These are phyloP conservation scores for Penicillium aurantiogriseum DNA, from an alignment of 2,329 filamentous ascomycete genomes.

Conservation along the genomic window DNA sequence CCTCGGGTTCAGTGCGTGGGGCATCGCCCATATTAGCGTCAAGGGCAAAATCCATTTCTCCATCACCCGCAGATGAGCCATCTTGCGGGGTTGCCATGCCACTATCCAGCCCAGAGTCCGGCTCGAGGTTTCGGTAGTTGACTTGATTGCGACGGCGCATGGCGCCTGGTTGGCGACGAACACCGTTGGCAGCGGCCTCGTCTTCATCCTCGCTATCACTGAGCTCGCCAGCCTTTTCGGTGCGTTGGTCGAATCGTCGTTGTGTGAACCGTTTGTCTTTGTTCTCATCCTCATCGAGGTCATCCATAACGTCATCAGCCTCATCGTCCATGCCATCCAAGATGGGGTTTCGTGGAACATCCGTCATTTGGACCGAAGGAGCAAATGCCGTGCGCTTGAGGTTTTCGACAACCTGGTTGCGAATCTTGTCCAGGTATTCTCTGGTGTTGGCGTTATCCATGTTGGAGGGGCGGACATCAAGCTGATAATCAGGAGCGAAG, in stretches of 20 bases:
- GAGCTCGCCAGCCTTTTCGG: constrained; percentile 74
- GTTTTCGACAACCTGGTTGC: constrained; percentile 64
- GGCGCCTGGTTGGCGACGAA: constrained; percentile 55
- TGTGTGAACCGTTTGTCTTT: constrained; percentile 80
- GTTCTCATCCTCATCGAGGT: constrained; percentile 80
- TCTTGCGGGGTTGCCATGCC: constrained; percentile 49
- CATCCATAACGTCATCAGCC: constrained; percentile 63
- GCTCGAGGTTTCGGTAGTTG: constrained; percentile 59
- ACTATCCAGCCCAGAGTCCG: constrained; percentile 54
- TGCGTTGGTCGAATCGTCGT: constrained; percentile 75
- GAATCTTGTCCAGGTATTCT: constrained; percentile 69
- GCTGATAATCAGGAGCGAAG: constrained; percentile 67
- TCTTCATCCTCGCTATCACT: constrained; percentile 91
- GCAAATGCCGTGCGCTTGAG: constrained; percentile 61
- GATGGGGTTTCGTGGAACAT: constrained; percentile 58
- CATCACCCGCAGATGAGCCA: constrained; percentile 45
- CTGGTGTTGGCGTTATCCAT: constrained; percentile 70
- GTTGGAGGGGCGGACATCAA: constrained; percentile 67
- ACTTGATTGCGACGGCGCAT: constrained; percentile 58
- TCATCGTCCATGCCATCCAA: constrained; percentile 62
- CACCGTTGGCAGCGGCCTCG: constrained; percentile 65
- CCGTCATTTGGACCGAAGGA: constrained; percentile 64
- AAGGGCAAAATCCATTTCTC: constrained; percentile 38
- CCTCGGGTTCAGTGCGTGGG: constrained; percentile 34
- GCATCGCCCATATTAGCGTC: constrained; percentile 45